Conservation (phyloP, 2,329 filamentous ascomycete species). For the Fusarium hainanense region DNA sequence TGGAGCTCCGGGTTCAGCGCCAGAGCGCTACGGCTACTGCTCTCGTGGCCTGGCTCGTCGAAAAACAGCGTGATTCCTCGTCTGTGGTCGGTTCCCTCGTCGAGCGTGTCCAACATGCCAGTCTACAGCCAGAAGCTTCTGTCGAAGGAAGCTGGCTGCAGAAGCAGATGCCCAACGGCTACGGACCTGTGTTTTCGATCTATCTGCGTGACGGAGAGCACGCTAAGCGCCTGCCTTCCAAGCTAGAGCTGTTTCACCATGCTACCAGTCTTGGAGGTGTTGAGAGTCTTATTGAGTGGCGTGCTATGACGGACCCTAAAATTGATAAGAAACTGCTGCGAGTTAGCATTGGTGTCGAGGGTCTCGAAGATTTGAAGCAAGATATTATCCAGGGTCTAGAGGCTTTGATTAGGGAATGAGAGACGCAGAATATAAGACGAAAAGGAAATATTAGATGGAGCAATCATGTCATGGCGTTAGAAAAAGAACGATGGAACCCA, state of each 20-base stretch:
- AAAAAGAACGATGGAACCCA: background rate
- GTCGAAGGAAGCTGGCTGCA: conserved; percentile 76
- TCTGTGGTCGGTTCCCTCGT: conserved; percentile 66
- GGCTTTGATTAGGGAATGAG: conserved; percentile 55
- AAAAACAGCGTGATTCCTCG: conserved; percentile 54
- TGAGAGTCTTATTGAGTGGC: conserved; percentile 96
- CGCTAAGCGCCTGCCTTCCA: conserved; percentile 79
- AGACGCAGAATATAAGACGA: background rate
- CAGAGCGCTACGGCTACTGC: conserved; percentile 77
- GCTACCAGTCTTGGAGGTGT: conserved; percentile 94
- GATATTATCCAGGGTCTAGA: conserved; percentile 78
- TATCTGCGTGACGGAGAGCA: conserved; percentile 68
- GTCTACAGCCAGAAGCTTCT: conserved; percentile 73
- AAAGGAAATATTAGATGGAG: background rate
- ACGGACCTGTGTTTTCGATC: conserved; percentile 87
- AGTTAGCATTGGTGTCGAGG: conserved; percentile 88
- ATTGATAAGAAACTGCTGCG: conserved; percentile 80
- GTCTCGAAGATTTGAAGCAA: conserved; percentile 81
- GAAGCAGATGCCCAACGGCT: conserved; percentile 92
- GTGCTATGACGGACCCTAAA: conserved; percentile 82
- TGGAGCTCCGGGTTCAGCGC: conserved; percentile 82
- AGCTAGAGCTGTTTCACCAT: conserved; percentile 87
- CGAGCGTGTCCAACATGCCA: conserved; percentile 77
- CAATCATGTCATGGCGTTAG: background rate
- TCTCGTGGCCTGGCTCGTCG: conserved; percentile 78